Base-by-base conservation (phyloP, 2,329 filamentous ascomycete species). In the Colletotrichum sublineola region DNA sequence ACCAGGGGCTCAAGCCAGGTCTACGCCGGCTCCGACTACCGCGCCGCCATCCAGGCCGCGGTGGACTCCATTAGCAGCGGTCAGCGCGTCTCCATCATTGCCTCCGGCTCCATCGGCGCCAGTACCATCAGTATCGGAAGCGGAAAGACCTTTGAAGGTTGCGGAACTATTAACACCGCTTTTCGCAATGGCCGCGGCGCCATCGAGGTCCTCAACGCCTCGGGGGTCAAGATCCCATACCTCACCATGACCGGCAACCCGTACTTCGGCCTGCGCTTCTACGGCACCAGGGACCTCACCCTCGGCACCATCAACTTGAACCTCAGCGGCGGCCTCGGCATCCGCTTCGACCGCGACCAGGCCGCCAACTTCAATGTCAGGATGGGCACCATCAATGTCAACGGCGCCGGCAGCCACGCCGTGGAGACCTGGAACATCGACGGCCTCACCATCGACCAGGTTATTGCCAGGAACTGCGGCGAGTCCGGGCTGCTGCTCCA, bases 401-500 rank as follows among this genome's bases (percentile, higher is more conserved):
- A 82, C 0, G 87, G 88, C 3, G 86, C 87, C 9, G 81, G 85
- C 7, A 87, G 85, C 76, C 88, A 90, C 76, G 87, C 86, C 3
- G 86, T 90, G 44, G 88, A 90, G 79, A 88, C 86, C 0, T 90
- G 87, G 86, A 90, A 90, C 77, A 89, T 90, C 53, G 84, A 89
- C 74, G 85, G 86, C 14, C 82, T 90, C 2, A 81, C 78, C 1
- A 86, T 90, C 75, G 82, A 83, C 74, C 79, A 81, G 24, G 88
- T 90, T 53, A 85, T 89, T 46, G 88, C 87, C 1, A 81, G 81
- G 11, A 80, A 90, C 71, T 85, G 88, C 2, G 87, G 87, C 53
- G 87, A 90, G 78, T 88, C 80, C n/a, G 88, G 87, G 0, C 75
- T 90, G n/a, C 81, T 90, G 20, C 78, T 90, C 40, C 88, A 90